Conservation (phyloP, 805 yeast genomes). For the Yarrowia sp. region DNA sequence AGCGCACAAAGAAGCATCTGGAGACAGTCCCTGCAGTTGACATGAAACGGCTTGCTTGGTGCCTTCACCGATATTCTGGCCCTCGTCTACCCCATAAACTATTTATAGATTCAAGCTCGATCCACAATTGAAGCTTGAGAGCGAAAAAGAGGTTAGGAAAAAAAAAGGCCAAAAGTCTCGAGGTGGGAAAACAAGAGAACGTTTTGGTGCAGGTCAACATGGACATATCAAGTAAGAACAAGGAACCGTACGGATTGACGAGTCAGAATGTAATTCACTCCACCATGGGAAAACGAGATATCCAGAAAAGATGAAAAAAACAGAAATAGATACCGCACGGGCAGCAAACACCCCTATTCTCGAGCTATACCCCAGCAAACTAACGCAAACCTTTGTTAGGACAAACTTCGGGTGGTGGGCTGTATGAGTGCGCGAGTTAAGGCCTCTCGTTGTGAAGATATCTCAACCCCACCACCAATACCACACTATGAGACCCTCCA, state of each 20-base stretch:
- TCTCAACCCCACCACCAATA: conserved; percentile 2
- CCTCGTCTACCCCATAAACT: not conserved
- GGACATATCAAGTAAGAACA: conserved; percentile 3
- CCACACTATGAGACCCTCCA: conserved; percentile 34
- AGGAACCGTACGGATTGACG: not conserved
- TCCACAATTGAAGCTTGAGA: conserved; percentile 4
- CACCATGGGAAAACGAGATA: too few relatives aligned
- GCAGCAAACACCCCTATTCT: not conserved
- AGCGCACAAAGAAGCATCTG: too few relatives aligned
- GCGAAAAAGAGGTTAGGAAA: not conserved
- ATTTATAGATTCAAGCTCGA: conserved; percentile 15
- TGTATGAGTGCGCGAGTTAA: conserved; percentile 34
- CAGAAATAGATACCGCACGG: not conserved
- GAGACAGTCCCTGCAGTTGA: too few relatives aligned
- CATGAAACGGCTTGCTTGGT: too few relatives aligned
- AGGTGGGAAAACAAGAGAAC: not conserved
- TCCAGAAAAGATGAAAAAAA: not conserved
- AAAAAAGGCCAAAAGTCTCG: not conserved
- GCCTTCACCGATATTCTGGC: too few relatives aligned
- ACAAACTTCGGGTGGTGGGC: conserved; percentile 21
- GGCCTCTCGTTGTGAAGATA: not conserved
- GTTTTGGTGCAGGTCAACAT: conserved; percentile 1
- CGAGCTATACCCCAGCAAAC: conserved; percentile 17
- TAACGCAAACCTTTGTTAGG: conserved; percentile 20
- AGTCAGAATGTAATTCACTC: not conserved